Evolutionary conservation across 1,284 basidiomycete species (phyloP).

Genomic region (Athelia sp.): DNA sequence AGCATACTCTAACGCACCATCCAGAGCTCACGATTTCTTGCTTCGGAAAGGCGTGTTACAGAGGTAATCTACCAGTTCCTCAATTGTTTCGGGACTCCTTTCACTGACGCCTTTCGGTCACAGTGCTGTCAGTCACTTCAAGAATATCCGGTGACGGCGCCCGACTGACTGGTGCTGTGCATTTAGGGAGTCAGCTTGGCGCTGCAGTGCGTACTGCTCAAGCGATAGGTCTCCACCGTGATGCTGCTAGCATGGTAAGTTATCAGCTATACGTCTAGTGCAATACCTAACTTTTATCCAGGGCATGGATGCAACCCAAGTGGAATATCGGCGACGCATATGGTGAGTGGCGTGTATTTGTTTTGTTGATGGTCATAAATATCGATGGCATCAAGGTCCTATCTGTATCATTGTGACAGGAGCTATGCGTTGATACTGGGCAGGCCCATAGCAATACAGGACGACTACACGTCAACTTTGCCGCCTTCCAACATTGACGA

Average conservation of each 20-base stretch:
- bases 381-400: constrained; percentile 52
- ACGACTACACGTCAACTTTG: constrained; percentile 80
- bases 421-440: constrained; percentile 91
- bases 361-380: constrained; percentile 7
- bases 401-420: constrained; percentile 90
- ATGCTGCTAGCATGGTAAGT: constrained; percentile 80
- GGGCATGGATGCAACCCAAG: constrained; percentile 73
- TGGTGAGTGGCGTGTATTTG: constrained; percentile 49
- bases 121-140: not conserved
- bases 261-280: constrained; percentile 1
- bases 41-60: constrained; percentile 79
- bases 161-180: not conserved
- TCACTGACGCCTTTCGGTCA: not conserved
- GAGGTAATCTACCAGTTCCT: not conserved
- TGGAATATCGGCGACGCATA: constrained; percentile 87
- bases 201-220: constrained; percentile 92
- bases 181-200: constrained; percentile 83
- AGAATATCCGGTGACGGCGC: not conserved
- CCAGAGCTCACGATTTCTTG: constrained; percentile 87
- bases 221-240: constrained; percentile 89
- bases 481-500: constrained; percentile 84
- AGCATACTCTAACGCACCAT: constrained; percentile 13
- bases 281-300: constrained; percentile 21
- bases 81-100: not conserved
- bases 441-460: constrained; percentile 84